Base-by-base conservation (phyloP, 1,284 basidiomycete species). In the Boletus semigastroideus region DNA sequence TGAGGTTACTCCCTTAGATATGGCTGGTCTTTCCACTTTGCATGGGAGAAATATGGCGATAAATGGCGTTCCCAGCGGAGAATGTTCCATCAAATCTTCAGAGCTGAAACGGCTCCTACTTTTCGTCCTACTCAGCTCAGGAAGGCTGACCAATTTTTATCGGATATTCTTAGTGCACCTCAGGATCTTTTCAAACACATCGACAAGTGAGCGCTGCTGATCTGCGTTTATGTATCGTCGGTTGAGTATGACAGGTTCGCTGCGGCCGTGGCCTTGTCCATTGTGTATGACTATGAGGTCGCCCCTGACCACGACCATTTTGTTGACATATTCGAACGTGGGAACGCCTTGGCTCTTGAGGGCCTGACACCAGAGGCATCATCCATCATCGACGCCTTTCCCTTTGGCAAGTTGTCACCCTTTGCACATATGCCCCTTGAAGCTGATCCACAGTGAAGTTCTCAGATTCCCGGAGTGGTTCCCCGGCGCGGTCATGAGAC, bases 41-140 rank as follows among this genome's bases (percentile, higher is more conserved):
- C 16, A 6, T 64, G 51, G 42, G 31, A 45, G 36, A 45, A 22
- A 25, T 68, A 66, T 13, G 57, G 59, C 3, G 52, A 60, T 31
- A 16, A 22, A 10, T 66, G 67, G 64, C 64, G 67, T 9, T 48
- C 42, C 6, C 53, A 63, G 16, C 56, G 62, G 48, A 54, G 53
- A 37, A 40, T 68, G 1, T 68, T 66, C 34, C 65, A 69, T 31
- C 65, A n/a, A n/a, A n/a, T n/a, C n/a, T n/a, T n/a, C n/a, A n/a
- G n/a, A n/a, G n/a, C n/a, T n/a, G n/a, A n/a, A 69, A 28, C 64
- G 1, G 17, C 55, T 0, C 22, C 49, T 34, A 12, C 40, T 8
- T 61, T 54, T 36, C 64, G 28, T 36, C 64, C 62, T 6, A 34
- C 56, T 28, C 65, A 61, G 28, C 17, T 65, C 27, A 50, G 14